Conservation (phyloP, 1,284 basidiomycete genomes). For the Ceratobasidium sp. region DNA sequence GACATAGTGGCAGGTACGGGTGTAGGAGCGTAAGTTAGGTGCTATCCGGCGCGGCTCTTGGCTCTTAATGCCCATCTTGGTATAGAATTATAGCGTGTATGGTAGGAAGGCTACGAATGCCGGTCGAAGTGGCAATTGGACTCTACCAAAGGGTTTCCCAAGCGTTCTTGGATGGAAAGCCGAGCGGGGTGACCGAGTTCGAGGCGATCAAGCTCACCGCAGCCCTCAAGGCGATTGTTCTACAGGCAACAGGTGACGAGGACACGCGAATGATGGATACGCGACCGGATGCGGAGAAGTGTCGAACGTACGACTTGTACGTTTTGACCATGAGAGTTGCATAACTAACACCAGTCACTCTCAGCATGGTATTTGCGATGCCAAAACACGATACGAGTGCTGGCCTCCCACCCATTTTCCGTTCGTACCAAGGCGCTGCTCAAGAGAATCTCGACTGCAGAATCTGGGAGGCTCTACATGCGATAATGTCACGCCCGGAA, state of each 20-base stretch:
- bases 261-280: neutral
- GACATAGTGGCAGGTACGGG: neutral
- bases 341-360: neutral
- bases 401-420: neutral
- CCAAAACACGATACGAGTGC: neutral
- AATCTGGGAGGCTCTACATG: slow-evolving; percentile 15
- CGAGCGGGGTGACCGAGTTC: neutral
- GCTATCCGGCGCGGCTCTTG: neutral
- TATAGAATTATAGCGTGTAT: slow-evolving; percentile 54
- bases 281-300: neutral
- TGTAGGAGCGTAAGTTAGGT: neutral
- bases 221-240: neutral
- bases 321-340: neutral
- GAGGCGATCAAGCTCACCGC: neutral
- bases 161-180: neutral
- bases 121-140: neutral
- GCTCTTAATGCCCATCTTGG: neutral
- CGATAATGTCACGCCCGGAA: slow-evolving; percentile 15
- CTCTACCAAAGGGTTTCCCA: neutral
- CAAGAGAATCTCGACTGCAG: slow-evolving; percentile 1
- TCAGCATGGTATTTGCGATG: slow-evolving; percentile 14
- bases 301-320: neutral
- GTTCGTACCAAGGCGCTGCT: neutral
- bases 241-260: neutral
- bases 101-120: neutral